These are phyloP conservation scores for Meyerozyma athensensis DNA, from an alignment of 1,139 yeast species.

Conservation along the genomic window DNA sequence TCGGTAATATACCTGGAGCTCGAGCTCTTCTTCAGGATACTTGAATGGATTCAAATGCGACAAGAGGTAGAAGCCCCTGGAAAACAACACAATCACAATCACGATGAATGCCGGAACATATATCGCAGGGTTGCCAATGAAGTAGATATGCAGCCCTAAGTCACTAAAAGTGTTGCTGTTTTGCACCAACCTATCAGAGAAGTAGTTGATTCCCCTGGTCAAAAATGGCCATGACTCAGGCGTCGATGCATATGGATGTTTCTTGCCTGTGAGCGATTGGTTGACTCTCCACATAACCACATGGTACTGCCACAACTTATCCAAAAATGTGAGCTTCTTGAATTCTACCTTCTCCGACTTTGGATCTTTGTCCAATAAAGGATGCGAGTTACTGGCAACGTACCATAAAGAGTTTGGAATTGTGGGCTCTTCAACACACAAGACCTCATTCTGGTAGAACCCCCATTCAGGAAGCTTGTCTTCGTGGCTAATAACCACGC, in stretches of 20 bases:
- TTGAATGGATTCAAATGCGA: slow-evolving; percentile 31
- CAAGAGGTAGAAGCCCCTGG: slow-evolving; percentile 18
- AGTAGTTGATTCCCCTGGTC: slow-evolving; percentile 30
- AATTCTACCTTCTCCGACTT: slow-evolving; percentile 25
- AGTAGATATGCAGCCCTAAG: slow-evolving; percentile 28
- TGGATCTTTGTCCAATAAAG: slow-evolving; percentile 30
- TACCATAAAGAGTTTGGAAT: slow-evolving; percentile 58
- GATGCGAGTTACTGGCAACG: slow-evolving; percentile 53
- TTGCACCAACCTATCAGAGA: slow-evolving; percentile 17
- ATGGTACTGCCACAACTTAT: slow-evolving; percentile 33
- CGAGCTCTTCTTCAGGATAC: slow-evolving; percentile 13
- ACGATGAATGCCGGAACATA: slow-evolving; percentile 22
- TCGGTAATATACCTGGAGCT: slow-evolving; percentile 16
- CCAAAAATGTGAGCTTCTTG: slow-evolving; percentile 22
- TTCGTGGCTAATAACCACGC: slow-evolving; percentile 60
- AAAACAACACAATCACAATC: slow-evolving; percentile 13
- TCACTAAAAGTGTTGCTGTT: slow-evolving; percentile 17
- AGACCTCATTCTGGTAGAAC: slow-evolving; percentile 64
- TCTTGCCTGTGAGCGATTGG: slow-evolving; percentile 18
- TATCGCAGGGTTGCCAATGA: slow-evolving; percentile 33
- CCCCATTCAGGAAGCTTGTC: slow-evolving; percentile 68
- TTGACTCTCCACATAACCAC: slow-evolving; percentile 29
- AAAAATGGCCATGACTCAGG: slow-evolving; percentile 40
- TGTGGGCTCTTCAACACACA: slow-evolving; percentile 65
- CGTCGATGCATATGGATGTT: slow-evolving; percentile 26